Evolutionary conservation across 306 rosid species (phyloP).

Genomic region (Castanea mollissima): DNA sequence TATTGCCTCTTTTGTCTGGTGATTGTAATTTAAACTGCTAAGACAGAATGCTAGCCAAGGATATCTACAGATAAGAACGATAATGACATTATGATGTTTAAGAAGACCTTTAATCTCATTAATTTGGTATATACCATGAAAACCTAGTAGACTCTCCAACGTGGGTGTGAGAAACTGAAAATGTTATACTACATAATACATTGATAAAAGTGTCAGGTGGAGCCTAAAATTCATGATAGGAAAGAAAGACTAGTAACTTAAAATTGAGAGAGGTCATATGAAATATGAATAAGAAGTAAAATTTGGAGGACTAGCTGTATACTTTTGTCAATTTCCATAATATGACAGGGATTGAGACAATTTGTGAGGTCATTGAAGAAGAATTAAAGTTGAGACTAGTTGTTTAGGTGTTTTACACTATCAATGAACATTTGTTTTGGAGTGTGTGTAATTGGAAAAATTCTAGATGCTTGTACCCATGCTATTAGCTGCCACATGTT

Average conservation of each 20-base stretch:
- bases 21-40: no score
- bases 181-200: not conserved
- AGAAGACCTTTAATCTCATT: not conserved
- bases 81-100: no score
- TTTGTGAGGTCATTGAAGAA: not conserved
- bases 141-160: not conserved
- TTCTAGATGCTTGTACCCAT: not conserved
- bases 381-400: not conserved
- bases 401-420: not conserved
- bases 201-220: not conserved
- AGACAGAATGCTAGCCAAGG: no score
- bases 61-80: no score
- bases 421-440: not conserved
- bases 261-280: not conserved
- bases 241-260: no score
- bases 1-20: no score
- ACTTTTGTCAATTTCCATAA: not conserved
- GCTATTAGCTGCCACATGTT: not conserved
- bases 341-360: not conserved
- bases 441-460: not conserved
- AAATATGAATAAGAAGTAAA: not conserved
- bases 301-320: not conserved
- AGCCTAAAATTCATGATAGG: not conserved
- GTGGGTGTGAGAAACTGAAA: not conserved
- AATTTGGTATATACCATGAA: not conserved